A percentile compares a stretch with the other conserved stretches of the same genome.
phyloP scores from a whole-genome alignment of 1,284 basidiomycete genomes.

The Cryptococcus neoformans region DNA sequence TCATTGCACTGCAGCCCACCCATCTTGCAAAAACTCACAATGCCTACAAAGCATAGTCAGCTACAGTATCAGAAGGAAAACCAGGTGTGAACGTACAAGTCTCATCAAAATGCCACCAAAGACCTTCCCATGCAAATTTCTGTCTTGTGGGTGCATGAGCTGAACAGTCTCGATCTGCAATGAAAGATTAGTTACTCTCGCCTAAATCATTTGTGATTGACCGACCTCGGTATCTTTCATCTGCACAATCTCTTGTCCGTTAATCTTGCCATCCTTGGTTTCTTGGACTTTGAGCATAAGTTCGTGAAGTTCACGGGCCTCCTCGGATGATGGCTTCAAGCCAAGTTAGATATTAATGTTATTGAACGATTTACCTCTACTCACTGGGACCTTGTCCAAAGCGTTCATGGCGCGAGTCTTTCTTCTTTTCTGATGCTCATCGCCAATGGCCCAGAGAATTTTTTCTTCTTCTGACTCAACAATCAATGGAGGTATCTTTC shows the following conservation, averaged over 20 bases:
- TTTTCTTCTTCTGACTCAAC: constrained; percentile 63
- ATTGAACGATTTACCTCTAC: constrained; percentile 2
- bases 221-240: constrained; percentile 46
- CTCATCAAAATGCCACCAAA: constrained; percentile 69
- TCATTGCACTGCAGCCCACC: background rate
- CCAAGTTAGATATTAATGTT: background rate
- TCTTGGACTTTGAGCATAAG: constrained; percentile 60
- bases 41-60: constrained; percentile 10
- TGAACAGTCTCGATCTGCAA: constrained; percentile 29
- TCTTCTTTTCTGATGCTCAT: constrained; percentile 61
- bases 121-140: constrained; percentile 77
- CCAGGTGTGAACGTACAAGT: constrained; percentile 51
- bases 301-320: constrained; percentile 65
- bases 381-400: constrained; percentile 61
- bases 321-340: constrained; percentile 58
- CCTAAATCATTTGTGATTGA: background rate
- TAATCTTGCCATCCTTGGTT: constrained; percentile 18
- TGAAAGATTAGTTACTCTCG: background rate
- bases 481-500: constrained; percentile 63
- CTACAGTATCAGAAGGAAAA: background rate
- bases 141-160: constrained; percentile 80
- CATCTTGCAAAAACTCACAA: constrained; percentile 15
- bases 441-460: constrained; percentile 62
- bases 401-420: constrained; percentile 57
- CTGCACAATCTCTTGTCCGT: constrained; percentile 38